Evolutionary conservation across 495 filamentous ascomycete species (phyloP).

Genomic region (Parachaetomium inaequale): DNA sequence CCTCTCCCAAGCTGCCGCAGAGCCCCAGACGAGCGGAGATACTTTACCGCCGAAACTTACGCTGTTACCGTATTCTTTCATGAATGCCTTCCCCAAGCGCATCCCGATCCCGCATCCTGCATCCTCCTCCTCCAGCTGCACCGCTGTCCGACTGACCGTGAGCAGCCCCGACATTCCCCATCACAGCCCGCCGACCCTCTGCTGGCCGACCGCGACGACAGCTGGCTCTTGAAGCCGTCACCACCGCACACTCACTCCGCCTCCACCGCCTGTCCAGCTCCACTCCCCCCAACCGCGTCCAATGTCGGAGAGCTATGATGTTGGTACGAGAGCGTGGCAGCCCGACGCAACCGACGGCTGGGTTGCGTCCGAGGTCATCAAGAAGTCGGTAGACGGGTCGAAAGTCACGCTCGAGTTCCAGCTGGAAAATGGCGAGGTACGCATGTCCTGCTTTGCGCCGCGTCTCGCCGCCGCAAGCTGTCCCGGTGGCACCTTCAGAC

Average conservation of each 20-base stretch:
- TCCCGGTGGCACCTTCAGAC: slow-evolving; percentile 7
- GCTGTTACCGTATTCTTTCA: slow-evolving; percentile 16
- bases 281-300: slow-evolving; percentile 25
- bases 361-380: slow-evolving; percentile 91
- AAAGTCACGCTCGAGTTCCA: slow-evolving; percentile 82
- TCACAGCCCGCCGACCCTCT: slow-evolving; percentile 11
- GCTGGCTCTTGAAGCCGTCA: slow-evolving; percentile 29
- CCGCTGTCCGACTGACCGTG: slow-evolving; percentile 14
- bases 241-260: slow-evolving; percentile 16
- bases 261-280: slow-evolving; percentile 11
- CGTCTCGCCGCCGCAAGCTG: not conserved
- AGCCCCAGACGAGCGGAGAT: slow-evolving; percentile 2
- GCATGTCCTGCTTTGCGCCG: slow-evolving; percentile 23
- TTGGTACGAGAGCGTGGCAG: slow-evolving; percentile 97
- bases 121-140: not conserved
- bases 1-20: not conserved
- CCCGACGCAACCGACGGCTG: slow-evolving; percentile 92
- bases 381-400: slow-evolving; percentile 78
- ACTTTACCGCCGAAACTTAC: slow-evolving; percentile 16
- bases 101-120: slow-evolving; percentile 4
- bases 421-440: slow-evolving; percentile 90
- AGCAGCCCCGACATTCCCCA: slow-evolving; percentile 8
- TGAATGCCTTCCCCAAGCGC: slow-evolving; percentile 17
- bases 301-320: slow-evolving; percentile 97
- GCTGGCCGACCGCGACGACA: slow-evolving; percentile 21